Evolutionary conservation across 305 asterid species (phyloP), one percentile per base, ranked within the genome.

Genomic region (Nicotiana rustica): DNA sequence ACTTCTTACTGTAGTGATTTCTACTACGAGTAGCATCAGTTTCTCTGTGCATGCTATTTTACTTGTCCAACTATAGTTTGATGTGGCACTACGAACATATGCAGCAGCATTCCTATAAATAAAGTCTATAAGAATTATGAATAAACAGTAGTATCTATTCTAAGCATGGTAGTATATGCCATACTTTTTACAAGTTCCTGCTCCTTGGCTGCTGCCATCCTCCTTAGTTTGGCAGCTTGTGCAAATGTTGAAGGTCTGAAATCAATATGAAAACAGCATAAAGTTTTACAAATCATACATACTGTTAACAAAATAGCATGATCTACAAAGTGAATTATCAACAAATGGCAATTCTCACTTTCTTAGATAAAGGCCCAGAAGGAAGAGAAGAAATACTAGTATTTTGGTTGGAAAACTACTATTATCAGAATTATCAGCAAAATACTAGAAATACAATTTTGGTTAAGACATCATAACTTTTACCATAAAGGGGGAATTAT

Each of bases 221-320:
- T 93, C 84, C 88, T 95, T 17, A 95, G 84, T 83, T 95, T 96
- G 61, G 98, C 97, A 86, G 99, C 98, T 90, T 96, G 99, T 61
- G 98, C 98, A 91, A 94, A 96, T 56, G 99, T 96, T 38, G 98
- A 92, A 88, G 99, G 99, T 90, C 99, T 96, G 89, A 84, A 85
- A 87, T 78, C 55, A 80, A 49, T 49, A 88, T 13, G 66, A 55
- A 68, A 76, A 80, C 79, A 52, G 21, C n/a, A 38, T 77, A 60
- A 81, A 78, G 6, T 82, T 62, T 77, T 41, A 47, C 78, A 61
- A 25, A 84, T 33, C 59, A 71, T 29, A 41, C n/a, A 57, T 18
- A 19, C 19, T 65, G 15, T 5, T 33, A 33, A 44, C 59, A 5
- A 77, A 57, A 4, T 64, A 73, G 31, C 15, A 52, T 75, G 64